Evolutionary conservation across 2,329 filamentous ascomycete species (phyloP).

Genomic region (Mycosphaerella arachidis): DNA sequence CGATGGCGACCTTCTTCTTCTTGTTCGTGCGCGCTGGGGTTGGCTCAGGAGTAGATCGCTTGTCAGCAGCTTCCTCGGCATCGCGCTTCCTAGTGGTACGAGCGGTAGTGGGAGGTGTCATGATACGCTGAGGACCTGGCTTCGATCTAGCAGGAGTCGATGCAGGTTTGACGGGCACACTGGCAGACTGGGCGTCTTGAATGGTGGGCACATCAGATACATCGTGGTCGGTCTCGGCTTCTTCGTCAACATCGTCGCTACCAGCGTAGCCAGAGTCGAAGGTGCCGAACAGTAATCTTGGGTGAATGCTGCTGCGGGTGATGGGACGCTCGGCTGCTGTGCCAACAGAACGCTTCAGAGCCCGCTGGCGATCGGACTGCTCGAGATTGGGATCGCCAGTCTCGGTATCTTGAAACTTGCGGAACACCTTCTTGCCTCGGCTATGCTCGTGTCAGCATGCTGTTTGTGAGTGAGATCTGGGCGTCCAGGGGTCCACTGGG

Average conservation of each 20-base stretch:
- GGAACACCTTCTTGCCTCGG: conserved; percentile 75
- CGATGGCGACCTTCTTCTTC: conserved; percentile 21
- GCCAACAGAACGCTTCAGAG: conserved; percentile 37
- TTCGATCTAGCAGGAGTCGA: conserved; percentile 19
- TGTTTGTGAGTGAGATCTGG: background rate
- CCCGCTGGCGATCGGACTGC: conserved; percentile 31
- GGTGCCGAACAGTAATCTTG: conserved; percentile 64
- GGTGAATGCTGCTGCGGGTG: conserved; percentile 66
- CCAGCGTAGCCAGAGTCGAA: conserved; percentile 2
- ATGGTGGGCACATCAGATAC: conserved; percentile 19
- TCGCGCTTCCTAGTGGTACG: conserved; percentile 12
- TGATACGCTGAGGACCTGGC: conserved; percentile 7
- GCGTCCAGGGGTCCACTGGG: background rate
- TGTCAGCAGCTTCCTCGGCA: conserved; percentile 20
- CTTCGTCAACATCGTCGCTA: conserved; percentile 54
- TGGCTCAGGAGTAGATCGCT: conserved; percentile 2
- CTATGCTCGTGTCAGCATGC: conserved; percentile 42
- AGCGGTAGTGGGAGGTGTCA: conserved; percentile 17
- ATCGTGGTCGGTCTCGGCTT: conserved; percentile 53
- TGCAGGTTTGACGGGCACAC: background rate
- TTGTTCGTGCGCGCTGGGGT: conserved; percentile 28
- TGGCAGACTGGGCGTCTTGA: background rate
- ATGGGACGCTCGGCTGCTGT: conserved; percentile 45
- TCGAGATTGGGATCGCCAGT: conserved; percentile 24
- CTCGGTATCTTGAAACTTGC: conserved; percentile 52